Evolutionary conservation across 495 filamentous ascomycete species (phyloP).

Genomic region (Penicillium malachiteum): DNA sequence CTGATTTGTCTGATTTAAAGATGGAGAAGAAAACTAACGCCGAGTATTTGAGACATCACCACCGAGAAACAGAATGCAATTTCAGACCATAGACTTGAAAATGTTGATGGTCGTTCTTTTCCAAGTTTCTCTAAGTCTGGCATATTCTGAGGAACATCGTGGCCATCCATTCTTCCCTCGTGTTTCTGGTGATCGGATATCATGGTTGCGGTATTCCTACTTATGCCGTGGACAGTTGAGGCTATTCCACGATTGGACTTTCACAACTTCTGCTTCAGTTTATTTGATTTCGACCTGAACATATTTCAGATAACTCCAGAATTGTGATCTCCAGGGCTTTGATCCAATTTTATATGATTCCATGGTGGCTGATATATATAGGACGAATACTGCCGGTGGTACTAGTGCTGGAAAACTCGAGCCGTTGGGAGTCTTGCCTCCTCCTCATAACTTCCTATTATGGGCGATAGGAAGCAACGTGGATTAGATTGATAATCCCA

Average conservation of each 20-base stretch:
- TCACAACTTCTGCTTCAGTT: no score
- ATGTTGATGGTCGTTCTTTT: constrained; percentile 66
- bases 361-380: not conserved
- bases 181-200: not conserved
- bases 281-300: no score
- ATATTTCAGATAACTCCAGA: no score
- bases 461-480: not conserved
- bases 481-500: no score
- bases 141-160: not conserved
- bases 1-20: not conserved
- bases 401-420: no score
- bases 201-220: not conserved
- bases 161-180: no score
- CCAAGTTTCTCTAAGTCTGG: constrained; percentile 62
- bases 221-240: no score
- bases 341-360: not conserved
- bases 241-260: no score
- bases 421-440: no score
- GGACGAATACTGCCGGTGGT: no score
- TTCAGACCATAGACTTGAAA: constrained; percentile 60
- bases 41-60: constrained; percentile 70
- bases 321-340: not conserved
- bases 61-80: constrained; percentile 71
- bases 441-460: no score
- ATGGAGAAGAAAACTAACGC: constrained; percentile 39